These are phyloP conservation scores for Rhizopogon vinicolor DNA, from an alignment of 768 basidiomycete genomes.

Conservation along the genomic window DNA sequence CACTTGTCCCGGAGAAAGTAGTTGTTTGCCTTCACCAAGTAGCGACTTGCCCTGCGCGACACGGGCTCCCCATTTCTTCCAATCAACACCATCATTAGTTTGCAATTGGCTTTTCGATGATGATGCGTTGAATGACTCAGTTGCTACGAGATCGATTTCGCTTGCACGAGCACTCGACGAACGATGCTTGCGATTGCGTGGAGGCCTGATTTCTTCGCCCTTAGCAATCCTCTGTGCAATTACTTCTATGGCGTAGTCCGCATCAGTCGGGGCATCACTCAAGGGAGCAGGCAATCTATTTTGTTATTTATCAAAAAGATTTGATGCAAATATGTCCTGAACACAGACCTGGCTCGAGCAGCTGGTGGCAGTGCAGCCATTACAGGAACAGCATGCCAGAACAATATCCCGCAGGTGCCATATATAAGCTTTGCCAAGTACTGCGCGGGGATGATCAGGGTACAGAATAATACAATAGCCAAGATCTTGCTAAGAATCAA, in stretches of 20 bases:
- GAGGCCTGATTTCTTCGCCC: slow-evolving; percentile 44
- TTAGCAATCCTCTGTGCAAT: slow-evolving; percentile 55
- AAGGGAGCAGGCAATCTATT: slow-evolving; percentile 44
- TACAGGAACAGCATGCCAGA: slow-evolving; percentile 62
- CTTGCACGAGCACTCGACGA: slow-evolving; percentile 10
- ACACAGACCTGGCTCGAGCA: slow-evolving; percentile 42
- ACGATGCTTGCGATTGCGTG: slow-evolving; percentile 16
- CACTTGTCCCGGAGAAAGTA: slow-evolving; percentile 33
- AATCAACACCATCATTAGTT: slow-evolving; percentile 31
- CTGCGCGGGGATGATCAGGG: slow-evolving; percentile 42
- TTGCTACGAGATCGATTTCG: not conserved
- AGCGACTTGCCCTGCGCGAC: slow-evolving; percentile 42
- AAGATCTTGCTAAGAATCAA: slow-evolving; percentile 25
- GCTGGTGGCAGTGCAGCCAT: slow-evolving; percentile 44
- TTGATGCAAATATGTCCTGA: not conserved
- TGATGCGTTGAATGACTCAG: not conserved
- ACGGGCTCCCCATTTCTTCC: slow-evolving; percentile 55
- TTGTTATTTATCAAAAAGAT: not conserved
- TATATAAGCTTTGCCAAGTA: slow-evolving; percentile 46
- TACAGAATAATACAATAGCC: slow-evolving; percentile 32
- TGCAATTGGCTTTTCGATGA: not conserved
- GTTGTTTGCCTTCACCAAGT: slow-evolving; percentile 36
- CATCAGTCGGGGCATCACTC: slow-evolving; percentile 56
- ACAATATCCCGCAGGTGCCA: slow-evolving; percentile 44
- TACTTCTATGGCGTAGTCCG: slow-evolving; percentile 67